These are phyloP conservation scores for Ophiostoma montium DNA, from an alignment of 2,329 filamentous ascomycete genomes.

Conservation along the genomic window DNA sequence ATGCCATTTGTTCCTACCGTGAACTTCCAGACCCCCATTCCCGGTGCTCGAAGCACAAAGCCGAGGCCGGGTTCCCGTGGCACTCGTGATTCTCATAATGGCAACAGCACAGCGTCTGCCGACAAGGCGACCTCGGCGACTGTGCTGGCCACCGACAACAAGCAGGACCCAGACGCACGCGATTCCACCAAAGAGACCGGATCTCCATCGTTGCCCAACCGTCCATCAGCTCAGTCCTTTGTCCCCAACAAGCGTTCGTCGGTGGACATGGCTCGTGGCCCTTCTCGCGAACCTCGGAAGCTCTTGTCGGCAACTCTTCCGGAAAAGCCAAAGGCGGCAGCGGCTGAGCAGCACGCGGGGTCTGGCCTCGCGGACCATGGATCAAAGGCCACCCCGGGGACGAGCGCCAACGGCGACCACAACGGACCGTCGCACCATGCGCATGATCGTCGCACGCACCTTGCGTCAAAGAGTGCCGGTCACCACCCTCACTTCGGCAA, in stretches of 20 bases:
- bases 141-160: conserved; percentile 20
- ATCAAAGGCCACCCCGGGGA: not conserved
- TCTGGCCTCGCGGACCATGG: conserved; percentile 10
- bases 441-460: conserved; percentile 7
- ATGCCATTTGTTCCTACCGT: conserved; percentile 74
- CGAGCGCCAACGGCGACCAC: conserved; percentile 2
- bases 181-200: conserved; percentile 24
- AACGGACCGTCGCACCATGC: not conserved
- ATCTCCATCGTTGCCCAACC: conserved; percentile 18
- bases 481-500: conserved; percentile 7
- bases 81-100: conserved; percentile 21
- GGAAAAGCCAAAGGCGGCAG: conserved; percentile 29
- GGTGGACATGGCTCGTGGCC: conserved; percentile 24
- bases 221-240: conserved; percentile 21
- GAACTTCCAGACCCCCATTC: conserved; percentile 72
- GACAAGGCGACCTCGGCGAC: conserved; percentile 14
- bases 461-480: conserved; percentile 4
- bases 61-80: conserved; percentile 35
- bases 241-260: conserved; percentile 29
- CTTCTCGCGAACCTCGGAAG: conserved; percentile 33
- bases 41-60: conserved; percentile 33
- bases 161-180: conserved; percentile 19
- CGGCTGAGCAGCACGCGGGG: conserved; percentile 20
- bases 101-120: not conserved
- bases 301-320: conserved; percentile 18